Base-by-base conservation (phyloP, 805 yeast genomes). In the Candida vaughaniae region DNA sequence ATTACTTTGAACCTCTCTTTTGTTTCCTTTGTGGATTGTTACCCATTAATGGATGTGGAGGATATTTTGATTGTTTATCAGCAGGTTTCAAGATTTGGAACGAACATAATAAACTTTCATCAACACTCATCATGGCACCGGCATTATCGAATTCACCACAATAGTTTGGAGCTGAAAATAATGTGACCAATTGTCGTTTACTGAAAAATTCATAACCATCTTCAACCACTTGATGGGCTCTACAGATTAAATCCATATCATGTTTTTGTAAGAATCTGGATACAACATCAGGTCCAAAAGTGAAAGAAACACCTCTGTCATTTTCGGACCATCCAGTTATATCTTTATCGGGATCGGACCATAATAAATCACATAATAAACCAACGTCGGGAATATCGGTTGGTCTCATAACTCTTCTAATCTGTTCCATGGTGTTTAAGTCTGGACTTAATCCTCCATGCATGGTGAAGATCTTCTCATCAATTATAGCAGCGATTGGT, bases 271-370 rank as follows among this genome's bases (percentile, higher is more conserved):
- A 71, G 62, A 91, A 91, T 66, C 98, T 77, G 49, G 95, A 85
- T 37, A 91, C 98, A 36, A 91, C 98, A 63, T 91, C 99, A 7
- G 98, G 98, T n/a, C 98, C 98, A 68, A 93, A 91, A n/a, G 98
- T 91, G 66, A 90, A 91, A 17, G 97, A 89, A 45, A 91, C 98
- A 60, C 98, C 98, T 69, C 99, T 85, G 70, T 93, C 99, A 64
- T 93, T 91, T 70, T 93, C 99, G 53, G 95, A 84, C 99, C 99
- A 91, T 14, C 98, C 99, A 22, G 93, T 88, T 52, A 91, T 90
- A 66, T 90, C 97, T 67, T 93, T 91, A 66, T 91, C 98, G 17
- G 99, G 99, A 64, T 91, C 99, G 2, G 96, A 86, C 99, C 99
- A 91, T 55, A 91, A 77, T 63, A 91, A 75, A 66, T 91, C 99